Base-by-base conservation (phyloP, 2,329 filamentous ascomycete species). In the Sarocladium strictum region DNA sequence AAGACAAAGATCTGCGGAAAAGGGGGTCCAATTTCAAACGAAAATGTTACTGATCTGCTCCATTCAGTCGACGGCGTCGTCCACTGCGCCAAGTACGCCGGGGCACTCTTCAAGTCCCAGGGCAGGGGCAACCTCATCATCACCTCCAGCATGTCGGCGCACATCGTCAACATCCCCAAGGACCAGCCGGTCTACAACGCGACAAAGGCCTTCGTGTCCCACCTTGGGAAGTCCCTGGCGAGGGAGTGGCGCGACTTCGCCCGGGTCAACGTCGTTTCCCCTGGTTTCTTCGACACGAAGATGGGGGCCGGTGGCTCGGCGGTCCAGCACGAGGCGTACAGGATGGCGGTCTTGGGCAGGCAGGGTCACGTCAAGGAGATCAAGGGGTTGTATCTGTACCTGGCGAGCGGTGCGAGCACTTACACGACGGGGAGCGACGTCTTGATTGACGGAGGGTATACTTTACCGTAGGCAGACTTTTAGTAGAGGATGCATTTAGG, bases 341-440 rank as follows among this genome's bases (percentile, higher is more conserved):
- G 74, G 1, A 80, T 81, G 77, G 69, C 77, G 0, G 69, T 71
- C 1, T 60, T 80, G 15, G 76, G 80, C 35, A 76, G 83, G 57
- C 76, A 84, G 58, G 83, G 79, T 24, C 77, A 86, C 62, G 81
- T 82, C 3, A 84, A 83, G 72, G 83, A 86, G 71, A 71, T 86
- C 59, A 86, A 85, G 75, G 83, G 80, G 4, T 65, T 77, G 14
- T 81, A 79, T 59, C 65, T 80, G 35, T 80, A 79, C 61, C 67
- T 80, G 27, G 74, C 73, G n/a, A 77, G 75, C 26, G 75, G 78
- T 56, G 77, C 77, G 2, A 72, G 69, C 32, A 74, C 71, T 15
- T 79, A 78, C 63, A 76, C 72, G 61, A 79, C 76, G 11, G 76
- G 76, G 41, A 69, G 72, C 50, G 76, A 79, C 59, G 61, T 78